Evolutionary conservation across 495 filamentous ascomycete genomes (phyloP).

Genomic region (Podospora didyma): DNA sequence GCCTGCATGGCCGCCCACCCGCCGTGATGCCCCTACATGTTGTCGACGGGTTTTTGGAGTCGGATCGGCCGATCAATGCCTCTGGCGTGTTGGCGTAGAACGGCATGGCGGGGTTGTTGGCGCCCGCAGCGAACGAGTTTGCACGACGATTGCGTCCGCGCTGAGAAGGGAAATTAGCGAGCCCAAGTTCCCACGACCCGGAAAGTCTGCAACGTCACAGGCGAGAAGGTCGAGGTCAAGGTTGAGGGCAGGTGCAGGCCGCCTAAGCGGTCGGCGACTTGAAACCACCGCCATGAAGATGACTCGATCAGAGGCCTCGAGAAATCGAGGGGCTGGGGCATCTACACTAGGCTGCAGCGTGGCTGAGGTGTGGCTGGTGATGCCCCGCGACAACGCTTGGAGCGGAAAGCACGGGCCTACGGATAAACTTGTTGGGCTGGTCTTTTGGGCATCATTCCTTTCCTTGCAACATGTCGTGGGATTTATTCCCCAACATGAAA

Average conservation of each 20-base stretch:
- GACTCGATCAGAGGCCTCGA: slow-evolving; percentile 1
- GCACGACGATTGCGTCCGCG: too few species aligned
- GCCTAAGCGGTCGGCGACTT: not conserved
- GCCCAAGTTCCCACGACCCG: not conserved
- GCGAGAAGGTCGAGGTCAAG: not conserved
- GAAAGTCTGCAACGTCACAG: not conserved
- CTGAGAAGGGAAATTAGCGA: not conserved
- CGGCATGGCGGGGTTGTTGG: slow-evolving; percentile 60
- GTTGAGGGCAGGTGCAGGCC: not conserved
- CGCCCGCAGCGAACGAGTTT: too few species aligned
- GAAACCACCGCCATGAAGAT: not conserved
- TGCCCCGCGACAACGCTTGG: too few species aligned
- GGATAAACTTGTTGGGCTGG: too few species aligned
- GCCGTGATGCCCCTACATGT: slow-evolving; percentile 86
- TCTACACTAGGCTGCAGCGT: not conserved
- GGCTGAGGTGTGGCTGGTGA: not conserved
- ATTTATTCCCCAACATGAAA: too few species aligned
- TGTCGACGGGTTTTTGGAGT: slow-evolving; percentile 76
- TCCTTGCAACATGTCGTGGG: too few species aligned
- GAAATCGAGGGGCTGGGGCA: slow-evolving; percentile 3
- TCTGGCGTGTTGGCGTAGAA: slow-evolving; percentile 83
- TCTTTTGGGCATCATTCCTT: too few species aligned
- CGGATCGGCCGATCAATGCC: slow-evolving; percentile 66
- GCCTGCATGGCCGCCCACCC: slow-evolving; percentile 74
- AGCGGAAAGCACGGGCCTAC: too few species aligned